These are phyloP conservation scores for Phialophora tarda DNA, from an alignment of 2,329 filamentous ascomycete species.

Conservation along the genomic window DNA sequence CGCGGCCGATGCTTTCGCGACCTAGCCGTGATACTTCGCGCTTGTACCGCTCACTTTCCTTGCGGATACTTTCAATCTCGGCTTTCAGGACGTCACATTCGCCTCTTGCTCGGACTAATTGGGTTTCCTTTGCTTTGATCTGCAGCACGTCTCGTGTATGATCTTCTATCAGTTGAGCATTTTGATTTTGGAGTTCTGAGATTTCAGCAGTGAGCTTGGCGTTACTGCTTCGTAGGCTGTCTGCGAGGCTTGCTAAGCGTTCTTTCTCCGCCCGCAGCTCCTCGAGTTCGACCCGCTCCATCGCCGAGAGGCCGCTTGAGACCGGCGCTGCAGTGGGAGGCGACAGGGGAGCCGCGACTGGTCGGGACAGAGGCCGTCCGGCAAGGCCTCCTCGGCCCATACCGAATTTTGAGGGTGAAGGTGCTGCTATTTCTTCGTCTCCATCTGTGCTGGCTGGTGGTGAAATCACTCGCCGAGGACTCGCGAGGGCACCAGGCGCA, in stretches of 20 bases:
- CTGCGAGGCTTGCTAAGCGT: constrained; percentile 72
- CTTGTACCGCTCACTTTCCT: constrained; percentile 92
- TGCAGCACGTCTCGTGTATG: constrained; percentile 93
- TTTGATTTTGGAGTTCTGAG: constrained; percentile 93
- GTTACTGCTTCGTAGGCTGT: constrained; percentile 82
- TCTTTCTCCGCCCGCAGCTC: constrained; percentile 86
- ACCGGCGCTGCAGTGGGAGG: constrained; percentile 62
- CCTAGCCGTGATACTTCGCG: constrained; percentile 70
- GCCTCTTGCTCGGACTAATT: constrained; percentile 86
- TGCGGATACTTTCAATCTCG: constrained; percentile 78
- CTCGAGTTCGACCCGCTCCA: constrained; percentile 91
- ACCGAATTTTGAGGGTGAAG: constrained; percentile 64
- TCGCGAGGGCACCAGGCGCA: constrained; percentile 41
- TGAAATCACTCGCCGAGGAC: constrained; percentile 52
- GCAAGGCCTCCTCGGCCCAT: constrained; percentile 79
- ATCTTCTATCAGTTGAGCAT: constrained; percentile 94
- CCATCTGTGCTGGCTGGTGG: constrained; percentile 52
- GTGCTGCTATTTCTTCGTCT: constrained; percentile 43
- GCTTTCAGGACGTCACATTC: constrained; percentile 89
- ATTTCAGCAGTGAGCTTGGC: constrained; percentile 83
- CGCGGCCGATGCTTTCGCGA: constrained; percentile 48
- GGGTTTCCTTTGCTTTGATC: constrained; percentile 98
- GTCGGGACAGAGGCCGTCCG: constrained; percentile 82
- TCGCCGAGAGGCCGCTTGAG: constrained; percentile 69
- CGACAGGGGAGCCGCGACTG: constrained; percentile 59